Conservation (phyloP, 345 rosid genomes). For the Eucalyptus marginata region DNA sequence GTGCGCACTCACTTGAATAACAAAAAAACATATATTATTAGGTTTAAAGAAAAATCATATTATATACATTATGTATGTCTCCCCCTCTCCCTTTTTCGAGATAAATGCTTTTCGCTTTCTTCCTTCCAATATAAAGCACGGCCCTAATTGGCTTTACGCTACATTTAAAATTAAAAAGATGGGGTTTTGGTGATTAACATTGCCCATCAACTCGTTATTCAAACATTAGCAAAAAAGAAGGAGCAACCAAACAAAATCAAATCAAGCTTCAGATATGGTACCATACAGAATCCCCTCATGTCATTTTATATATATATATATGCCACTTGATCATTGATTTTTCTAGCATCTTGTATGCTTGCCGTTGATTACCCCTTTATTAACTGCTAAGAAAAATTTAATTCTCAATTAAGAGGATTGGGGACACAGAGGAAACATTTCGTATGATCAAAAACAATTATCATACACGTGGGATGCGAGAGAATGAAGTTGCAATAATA, state of each 20-base stretch:
- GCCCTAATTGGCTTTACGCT: background rate
- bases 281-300: background rate
- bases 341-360: background rate
- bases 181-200: background rate
- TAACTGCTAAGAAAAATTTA: background rate
- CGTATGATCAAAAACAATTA: background rate
- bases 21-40: background rate
- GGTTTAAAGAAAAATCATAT: background rate
- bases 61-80: background rate
- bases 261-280: background rate
- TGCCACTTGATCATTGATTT: background rate
- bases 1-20: background rate
- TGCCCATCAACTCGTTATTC: background rate
- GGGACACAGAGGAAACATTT: background rate
- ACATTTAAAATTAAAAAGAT: background rate
- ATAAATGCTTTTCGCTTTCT: background rate
- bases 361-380: background rate
- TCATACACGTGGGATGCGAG: background rate
- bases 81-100: background rate
- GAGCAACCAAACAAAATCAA: background rate
- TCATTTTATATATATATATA: background rate
- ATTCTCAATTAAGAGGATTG: background rate
- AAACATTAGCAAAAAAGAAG: background rate
- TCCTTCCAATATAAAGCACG: background rate
- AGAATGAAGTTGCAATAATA: background rate